Evolutionary conservation across 2,329 filamentous ascomycete species (phyloP).

Genomic region (Monascus ruber): DNA sequence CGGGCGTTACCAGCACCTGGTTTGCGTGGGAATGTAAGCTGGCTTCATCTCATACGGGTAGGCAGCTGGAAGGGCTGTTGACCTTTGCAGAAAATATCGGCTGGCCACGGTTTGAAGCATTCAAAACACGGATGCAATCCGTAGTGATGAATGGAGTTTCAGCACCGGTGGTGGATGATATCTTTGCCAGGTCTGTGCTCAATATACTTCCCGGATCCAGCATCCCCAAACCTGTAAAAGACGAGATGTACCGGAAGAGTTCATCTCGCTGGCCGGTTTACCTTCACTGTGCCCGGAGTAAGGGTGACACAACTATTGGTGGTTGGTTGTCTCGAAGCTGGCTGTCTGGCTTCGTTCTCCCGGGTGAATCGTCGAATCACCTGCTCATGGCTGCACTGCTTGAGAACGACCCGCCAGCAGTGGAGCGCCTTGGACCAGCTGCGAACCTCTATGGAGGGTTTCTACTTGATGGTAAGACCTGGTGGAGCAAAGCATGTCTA

Average conservation of each 20-base stretch:
- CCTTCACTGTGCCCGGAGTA: too few relatives aligned
- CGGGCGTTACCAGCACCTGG: conserved; percentile 6
- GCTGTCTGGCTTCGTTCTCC: conserved; percentile 43
- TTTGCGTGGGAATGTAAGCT: conserved; percentile 26
- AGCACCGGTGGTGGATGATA: too few relatives aligned
- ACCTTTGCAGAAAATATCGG: conserved; percentile 39
- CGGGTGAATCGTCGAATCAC: conserved; percentile 42
- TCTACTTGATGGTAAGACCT: conserved; percentile 37
- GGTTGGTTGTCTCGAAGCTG: conserved; percentile 47
- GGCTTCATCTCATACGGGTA: conserved; percentile 22
- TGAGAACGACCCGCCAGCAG: conserved; percentile 42
- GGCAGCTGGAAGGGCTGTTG: conserved; percentile 40
- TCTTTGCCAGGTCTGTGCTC: too few relatives aligned
- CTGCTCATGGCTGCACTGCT: conserved; percentile 46
- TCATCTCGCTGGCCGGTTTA: too few relatives aligned
- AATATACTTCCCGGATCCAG: too few relatives aligned
- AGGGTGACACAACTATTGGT: conserved; percentile 14
- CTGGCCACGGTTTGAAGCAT: conserved; percentile 36
- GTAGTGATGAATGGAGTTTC: too few relatives aligned
- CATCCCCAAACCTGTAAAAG: too few relatives aligned
- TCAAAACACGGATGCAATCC: conserved; percentile 16
- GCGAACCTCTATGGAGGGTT: conserved; percentile 47
- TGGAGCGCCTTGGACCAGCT: conserved; percentile 37
- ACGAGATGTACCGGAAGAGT: too few relatives aligned
- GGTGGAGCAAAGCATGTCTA: conserved; percentile 47